A percentile compares a stretch with the other conserved stretches of the same genome.
These are phyloP conservation scores for Crataegus laevigata DNA, from an alignment of 306 rosid genomes.

Conservation along the genomic window DNA sequence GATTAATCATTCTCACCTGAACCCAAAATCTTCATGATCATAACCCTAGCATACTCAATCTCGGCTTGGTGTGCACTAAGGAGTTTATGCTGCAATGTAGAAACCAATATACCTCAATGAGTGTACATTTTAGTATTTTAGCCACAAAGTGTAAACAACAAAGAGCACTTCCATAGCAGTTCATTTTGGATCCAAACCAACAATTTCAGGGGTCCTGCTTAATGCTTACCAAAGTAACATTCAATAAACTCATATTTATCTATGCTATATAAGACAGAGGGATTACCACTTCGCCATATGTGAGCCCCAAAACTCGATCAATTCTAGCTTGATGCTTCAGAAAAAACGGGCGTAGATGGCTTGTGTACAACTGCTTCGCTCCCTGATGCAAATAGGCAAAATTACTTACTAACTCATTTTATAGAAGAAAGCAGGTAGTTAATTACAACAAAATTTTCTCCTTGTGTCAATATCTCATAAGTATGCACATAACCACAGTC, in stretches of 20 bases:
- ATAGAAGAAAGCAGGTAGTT: not conserved
- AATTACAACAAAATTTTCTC: not conserved
- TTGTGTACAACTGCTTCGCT: conserved; percentile 59
- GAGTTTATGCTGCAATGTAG: conserved; percentile 52
- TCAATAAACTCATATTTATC: not conserved
- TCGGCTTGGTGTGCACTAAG: conserved; percentile 48
- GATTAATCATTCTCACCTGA: conserved; percentile 47
- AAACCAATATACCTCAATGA: not conserved
- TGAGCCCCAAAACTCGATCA: conserved; percentile 55
- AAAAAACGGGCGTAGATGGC: conserved; percentile 73
- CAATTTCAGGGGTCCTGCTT: not conserved
- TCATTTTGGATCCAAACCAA: not conserved
- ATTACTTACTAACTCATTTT: not conserved
- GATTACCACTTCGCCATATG: conserved; percentile 62
- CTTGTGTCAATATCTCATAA: not conserved
- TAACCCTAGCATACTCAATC: conserved; percentile 41
- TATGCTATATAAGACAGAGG: not conserved
- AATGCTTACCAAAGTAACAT: not conserved
- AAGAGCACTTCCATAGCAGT: not conserved
- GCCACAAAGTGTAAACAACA: not conserved
- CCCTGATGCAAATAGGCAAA: conserved; percentile 42
- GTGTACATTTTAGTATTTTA: not conserved
- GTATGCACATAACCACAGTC: not conserved
- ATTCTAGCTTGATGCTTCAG: conserved; percentile 54
- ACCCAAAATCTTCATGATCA: conserved; percentile 39